These are phyloP conservation scores for Fomitopsis pulvina DNA, from an alignment of 768 basidiomycete species.

Conservation along the genomic window DNA sequence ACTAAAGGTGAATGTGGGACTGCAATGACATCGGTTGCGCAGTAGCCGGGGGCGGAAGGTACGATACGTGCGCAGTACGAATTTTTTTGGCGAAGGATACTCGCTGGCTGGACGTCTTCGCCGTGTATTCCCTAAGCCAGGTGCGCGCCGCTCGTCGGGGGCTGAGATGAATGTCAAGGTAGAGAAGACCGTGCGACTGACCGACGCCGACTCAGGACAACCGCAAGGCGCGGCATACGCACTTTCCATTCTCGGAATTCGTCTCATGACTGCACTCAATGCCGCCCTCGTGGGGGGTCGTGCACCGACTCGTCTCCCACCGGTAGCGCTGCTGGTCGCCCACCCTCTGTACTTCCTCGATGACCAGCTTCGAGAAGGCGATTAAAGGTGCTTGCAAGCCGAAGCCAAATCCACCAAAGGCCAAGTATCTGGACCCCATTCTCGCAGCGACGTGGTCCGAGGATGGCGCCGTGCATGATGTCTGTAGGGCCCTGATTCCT, in stretches of 20 bases:
- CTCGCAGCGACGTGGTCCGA: conserved; percentile 96
- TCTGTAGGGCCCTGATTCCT: conserved; percentile 81
- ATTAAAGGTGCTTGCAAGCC: conserved; percentile 97
- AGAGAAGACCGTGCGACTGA: too few relatives aligned
- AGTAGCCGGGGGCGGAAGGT: not conserved
- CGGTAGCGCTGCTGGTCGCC: not conserved
- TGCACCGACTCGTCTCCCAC: not conserved
- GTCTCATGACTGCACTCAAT: not conserved
- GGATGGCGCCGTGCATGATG: conserved; percentile 89
- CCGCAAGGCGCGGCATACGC: not conserved
- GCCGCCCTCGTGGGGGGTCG: not conserved
- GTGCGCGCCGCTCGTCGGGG: too few relatives aligned
- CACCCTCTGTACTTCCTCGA: conserved; percentile 1
- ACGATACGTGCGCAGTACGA: not conserved
- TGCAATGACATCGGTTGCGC: not conserved
- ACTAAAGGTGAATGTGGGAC: not conserved
- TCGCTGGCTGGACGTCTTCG: too few relatives aligned
- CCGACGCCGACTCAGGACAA: too few relatives aligned
- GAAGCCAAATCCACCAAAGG: conserved; percentile 91
- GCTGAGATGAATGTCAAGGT: too few relatives aligned
- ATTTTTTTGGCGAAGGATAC: too few relatives aligned
- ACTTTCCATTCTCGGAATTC: not conserved
- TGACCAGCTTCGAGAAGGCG: conserved; percentile 77
- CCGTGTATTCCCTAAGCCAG: too few relatives aligned
- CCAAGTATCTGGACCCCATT: conserved; percentile 98